A percentile compares a stretch with the other conserved stretches of the same genome.
These are phyloP conservation scores for Boletus subcaerulescens DNA, from an alignment of 768 basidiomycete species.

Conservation along the genomic window DNA sequence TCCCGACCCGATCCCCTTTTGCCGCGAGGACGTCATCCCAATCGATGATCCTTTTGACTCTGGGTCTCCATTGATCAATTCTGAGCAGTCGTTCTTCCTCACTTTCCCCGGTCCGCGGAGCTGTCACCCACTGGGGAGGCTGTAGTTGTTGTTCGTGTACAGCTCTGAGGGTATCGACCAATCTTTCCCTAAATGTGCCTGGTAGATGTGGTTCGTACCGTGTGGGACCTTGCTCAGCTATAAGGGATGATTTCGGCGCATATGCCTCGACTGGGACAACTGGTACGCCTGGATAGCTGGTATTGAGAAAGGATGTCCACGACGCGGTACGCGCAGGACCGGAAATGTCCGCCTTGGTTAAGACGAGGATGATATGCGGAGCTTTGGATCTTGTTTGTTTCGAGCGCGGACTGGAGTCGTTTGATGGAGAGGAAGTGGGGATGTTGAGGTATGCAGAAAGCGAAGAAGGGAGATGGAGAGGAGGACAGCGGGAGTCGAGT, in stretches of 20 bases:
- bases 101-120: slow-evolving; percentile 37
- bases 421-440: background rate
- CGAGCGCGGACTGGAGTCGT: slow-evolving; percentile 11
- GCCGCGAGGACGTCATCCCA: slow-evolving; percentile 64
- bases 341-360: slow-evolving; percentile 87
- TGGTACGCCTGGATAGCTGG: slow-evolving; percentile 49
- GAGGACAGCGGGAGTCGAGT: slow-evolving; percentile 86
- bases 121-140: slow-evolving; percentile 58
- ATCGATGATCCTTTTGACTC: slow-evolving; percentile 62
- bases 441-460: slow-evolving; percentile 58
- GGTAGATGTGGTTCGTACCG: slow-evolving; percentile 68
- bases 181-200: slow-evolving; percentile 53
- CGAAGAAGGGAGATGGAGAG: slow-evolving; percentile 81
- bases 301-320: slow-evolving; percentile 63
- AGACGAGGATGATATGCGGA: slow-evolving; percentile 56
- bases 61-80: slow-evolving; percentile 60
- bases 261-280: slow-evolving; percentile 82
- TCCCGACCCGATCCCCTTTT: slow-evolving; percentile 43
- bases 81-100: slow-evolving; percentile 44
- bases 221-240: slow-evolving; percentile 40
- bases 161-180: slow-evolving; percentile 62
- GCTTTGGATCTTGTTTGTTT: slow-evolving; percentile 30
- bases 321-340: slow-evolving; percentile 59
- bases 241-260: slow-evolving; percentile 40
- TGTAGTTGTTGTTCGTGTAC: slow-evolving; percentile 65